Conservation (phyloP, 2,329 filamentous ascomycete species). For the Capronia americana region DNA sequence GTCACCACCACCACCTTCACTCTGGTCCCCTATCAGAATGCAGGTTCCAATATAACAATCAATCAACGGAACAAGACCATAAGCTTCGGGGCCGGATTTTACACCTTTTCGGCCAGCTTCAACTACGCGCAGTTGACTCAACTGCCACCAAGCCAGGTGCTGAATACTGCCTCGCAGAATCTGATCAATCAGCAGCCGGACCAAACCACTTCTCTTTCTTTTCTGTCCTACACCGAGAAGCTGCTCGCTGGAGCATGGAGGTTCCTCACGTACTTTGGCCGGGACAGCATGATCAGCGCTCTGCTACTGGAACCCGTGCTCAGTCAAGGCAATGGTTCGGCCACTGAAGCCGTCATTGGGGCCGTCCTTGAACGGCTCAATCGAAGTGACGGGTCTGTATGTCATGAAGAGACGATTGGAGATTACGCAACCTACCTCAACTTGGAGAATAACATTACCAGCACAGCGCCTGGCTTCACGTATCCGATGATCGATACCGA, state of each 20-base stretch:
- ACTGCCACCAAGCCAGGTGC: constrained; percentile 56
- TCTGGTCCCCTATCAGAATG: constrained; percentile 49
- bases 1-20: constrained; percentile 62
- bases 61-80: constrained; percentile 53
- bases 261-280: constrained; percentile 71
- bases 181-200: constrained; percentile 56
- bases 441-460: constrained; percentile 58
- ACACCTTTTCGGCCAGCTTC: constrained; percentile 64
- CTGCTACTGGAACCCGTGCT: constrained; percentile 65
- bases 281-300: constrained; percentile 68
- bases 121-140: constrained; percentile 68
- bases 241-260: constrained; percentile 69
- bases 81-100: constrained; percentile 60
- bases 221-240: constrained; percentile 69
- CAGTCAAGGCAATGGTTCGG: constrained; percentile 60
- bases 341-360: constrained; percentile 66
- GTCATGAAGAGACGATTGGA: constrained; percentile 70
- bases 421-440: constrained; percentile 70
- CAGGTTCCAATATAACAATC: constrained; percentile 42
- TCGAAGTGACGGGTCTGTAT: constrained; percentile 64
- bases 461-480: constrained; percentile 61
- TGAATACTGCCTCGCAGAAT: constrained; percentile 56
- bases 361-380: constrained; percentile 68
- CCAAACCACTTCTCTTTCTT: constrained; percentile 62
- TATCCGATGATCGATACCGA: constrained; percentile 71